Conservation (phyloP, 805 yeast genomes). For the Metschnikowia anglica region DNA sequence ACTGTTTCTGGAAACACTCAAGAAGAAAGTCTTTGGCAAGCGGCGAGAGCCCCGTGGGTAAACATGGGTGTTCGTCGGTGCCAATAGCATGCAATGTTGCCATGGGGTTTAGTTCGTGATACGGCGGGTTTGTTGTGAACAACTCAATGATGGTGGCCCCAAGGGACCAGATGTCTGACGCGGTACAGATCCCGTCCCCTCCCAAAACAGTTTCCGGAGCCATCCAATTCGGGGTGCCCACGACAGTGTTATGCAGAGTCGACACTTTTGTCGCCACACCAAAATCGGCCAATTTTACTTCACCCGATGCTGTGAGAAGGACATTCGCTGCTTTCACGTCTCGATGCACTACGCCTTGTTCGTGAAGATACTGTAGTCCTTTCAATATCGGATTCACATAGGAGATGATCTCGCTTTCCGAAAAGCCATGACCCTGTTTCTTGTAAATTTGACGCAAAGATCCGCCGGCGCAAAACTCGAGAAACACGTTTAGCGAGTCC, state of each 20-base stretch:
- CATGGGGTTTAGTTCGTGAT: conserved; percentile 70
- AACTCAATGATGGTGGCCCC: conserved; percentile 95
- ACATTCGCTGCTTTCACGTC: conserved; percentile 61
- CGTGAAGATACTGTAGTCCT: conserved; percentile 65
- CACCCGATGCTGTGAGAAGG: conserved; percentile 20
- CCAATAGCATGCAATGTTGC: conserved; percentile 84
- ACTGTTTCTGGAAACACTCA: conserved; percentile 72
- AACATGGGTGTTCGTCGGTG: conserved; percentile 65
- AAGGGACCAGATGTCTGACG: conserved; percentile 90
- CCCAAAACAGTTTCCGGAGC: conserved; percentile 92
- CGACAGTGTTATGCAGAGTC: conserved; percentile 39
- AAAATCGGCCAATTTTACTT: conserved; percentile 41
- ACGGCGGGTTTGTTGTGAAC: conserved; percentile 84
- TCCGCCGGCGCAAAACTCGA: conserved; percentile 62
- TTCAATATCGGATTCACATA: conserved; percentile 43
- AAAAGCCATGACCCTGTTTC: conserved; percentile 47
- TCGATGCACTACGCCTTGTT: conserved; percentile 75
- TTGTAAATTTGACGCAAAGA: conserved; percentile 57
- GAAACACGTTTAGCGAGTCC: conserved; percentile 52
- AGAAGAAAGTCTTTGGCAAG: conserved; percentile 54
- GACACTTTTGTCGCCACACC: conserved; percentile 80
- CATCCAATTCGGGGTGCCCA: conserved; percentile 98
- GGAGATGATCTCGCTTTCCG: conserved; percentile 51
- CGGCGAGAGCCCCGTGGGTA: conserved; percentile 53
- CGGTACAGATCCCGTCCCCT: conserved; percentile 76